These are phyloP conservation scores for Neoscytalidium dimidiatum DNA, from an alignment of 2,329 filamentous ascomycete species.

Conservation along the genomic window DNA sequence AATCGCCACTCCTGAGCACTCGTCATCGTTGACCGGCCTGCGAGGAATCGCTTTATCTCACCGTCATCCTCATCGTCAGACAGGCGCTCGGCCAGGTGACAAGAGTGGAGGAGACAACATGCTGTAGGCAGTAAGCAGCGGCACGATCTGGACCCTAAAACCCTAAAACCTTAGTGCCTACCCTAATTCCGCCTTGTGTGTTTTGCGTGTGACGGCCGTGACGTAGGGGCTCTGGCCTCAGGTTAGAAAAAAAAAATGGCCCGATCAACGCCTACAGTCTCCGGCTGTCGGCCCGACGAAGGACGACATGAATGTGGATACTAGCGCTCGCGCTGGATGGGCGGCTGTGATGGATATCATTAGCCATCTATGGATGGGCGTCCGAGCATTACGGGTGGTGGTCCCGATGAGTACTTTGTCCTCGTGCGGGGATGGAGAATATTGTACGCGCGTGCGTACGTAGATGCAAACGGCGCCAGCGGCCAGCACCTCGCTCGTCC, in stretches of 20 bases:
- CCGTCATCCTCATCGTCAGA: not conserved
- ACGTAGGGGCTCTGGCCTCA: not conserved
- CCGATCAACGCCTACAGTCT: not conserved
- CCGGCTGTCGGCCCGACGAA: not conserved
- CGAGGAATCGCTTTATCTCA: not conserved
- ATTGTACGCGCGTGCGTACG: not conserved
- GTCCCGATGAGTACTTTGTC: no score
- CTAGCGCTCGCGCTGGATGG: not conserved
- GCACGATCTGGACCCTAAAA: not conserved
- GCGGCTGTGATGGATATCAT: no score
- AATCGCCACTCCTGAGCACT: not conserved
- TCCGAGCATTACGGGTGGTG: not conserved
- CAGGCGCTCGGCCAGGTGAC: not conserved
- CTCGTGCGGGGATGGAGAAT: not conserved
- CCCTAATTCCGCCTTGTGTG: not conserved
- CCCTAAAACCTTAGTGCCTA: conserved; percentile 4
- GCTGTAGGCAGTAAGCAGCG: not conserved
- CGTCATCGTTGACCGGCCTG: not conserved
- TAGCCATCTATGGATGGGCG: not conserved
- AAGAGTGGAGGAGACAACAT: not conserved
- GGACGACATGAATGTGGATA: not conserved
- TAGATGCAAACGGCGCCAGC: no score
- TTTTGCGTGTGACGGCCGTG: not conserved
- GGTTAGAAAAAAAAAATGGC: not conserved
- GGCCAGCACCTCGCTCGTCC: no score